Conservation (phyloP, 2,329 filamentous ascomycete genomes). For the Colletotrichum sp. region DNA sequence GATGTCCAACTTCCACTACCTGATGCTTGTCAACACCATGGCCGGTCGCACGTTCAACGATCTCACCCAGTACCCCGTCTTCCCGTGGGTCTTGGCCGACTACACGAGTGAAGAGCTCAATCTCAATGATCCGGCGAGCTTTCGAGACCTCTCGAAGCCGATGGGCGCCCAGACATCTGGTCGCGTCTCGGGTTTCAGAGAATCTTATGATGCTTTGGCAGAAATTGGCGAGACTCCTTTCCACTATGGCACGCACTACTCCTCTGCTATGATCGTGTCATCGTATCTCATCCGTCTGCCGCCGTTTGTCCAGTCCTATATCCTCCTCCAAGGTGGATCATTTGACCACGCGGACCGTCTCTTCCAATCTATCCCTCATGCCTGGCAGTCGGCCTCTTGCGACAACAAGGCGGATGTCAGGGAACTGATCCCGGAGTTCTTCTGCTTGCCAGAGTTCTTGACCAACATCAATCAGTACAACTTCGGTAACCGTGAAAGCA, state of each 20-base stretch:
- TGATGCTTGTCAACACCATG: slow-evolving; percentile 98
- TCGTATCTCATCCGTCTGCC: slow-evolving; percentile 95
- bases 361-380: slow-evolving; percentile 90
- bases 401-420: slow-evolving; percentile 94
- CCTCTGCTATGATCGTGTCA: slow-evolving; percentile 97
- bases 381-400: slow-evolving; percentile 88
- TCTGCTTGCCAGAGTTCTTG: slow-evolving; percentile 93
- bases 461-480: slow-evolving; percentile 95
- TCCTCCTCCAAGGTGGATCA: slow-evolving; percentile 90
- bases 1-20: slow-evolving; percentile 97
- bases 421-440: slow-evolving; percentile 96
- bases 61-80: slow-evolving; percentile 96
- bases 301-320: slow-evolving; percentile 94
- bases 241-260: slow-evolving; percentile 98
- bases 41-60: slow-evolving; percentile 98
- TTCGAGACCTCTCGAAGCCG: slow-evolving; percentile 90
- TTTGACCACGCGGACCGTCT: slow-evolving; percentile 96
- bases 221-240: slow-evolving; percentile 95
- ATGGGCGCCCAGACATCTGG: slow-evolving; percentile 89
- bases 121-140: slow-evolving; percentile 80
- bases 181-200: slow-evolving; percentile 79
- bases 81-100: slow-evolving; percentile 95
- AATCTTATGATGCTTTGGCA: slow-evolving; percentile 84
- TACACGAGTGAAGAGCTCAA: slow-evolving; percentile 95
- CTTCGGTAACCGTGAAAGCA: slow-evolving; percentile 86